phyloP scores from a whole-genome alignment of 495 filamentous ascomycete genomes.

The Penicillium steckii region DNA sequence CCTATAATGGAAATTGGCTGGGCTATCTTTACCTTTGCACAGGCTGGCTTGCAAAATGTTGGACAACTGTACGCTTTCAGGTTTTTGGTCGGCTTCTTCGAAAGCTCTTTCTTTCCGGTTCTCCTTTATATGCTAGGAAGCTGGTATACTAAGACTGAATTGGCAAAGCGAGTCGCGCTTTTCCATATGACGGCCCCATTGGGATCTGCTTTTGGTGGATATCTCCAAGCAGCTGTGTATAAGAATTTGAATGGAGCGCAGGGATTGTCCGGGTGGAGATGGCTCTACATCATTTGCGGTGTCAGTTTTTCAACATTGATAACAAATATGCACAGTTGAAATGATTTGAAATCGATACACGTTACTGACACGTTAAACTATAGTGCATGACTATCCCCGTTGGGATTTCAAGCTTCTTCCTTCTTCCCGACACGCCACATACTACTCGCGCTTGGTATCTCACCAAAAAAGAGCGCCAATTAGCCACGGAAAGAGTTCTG shows the following conservation, averaged over 20 bases:
- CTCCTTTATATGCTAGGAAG: constrained; percentile 16
- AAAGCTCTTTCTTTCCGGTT: constrained; percentile 16
- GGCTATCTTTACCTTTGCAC: constrained; percentile 39
- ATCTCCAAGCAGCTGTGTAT: constrained; percentile 21
- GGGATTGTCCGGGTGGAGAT: constrained; percentile 21
- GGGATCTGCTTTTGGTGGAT: constrained; percentile 19
- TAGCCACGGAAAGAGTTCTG: constrained; percentile 21
- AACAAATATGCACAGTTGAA: too few relatives aligned
- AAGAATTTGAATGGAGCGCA: constrained; percentile 17
- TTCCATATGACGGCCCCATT: constrained; percentile 18
- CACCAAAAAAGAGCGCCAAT: constrained; percentile 16
- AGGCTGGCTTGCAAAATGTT: constrained; percentile 16
- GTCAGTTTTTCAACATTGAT: constrained; percentile 1
- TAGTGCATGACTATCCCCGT: constrained; percentile 23
- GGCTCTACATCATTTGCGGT: constrained; percentile 22
- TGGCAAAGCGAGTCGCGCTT: constrained; percentile 18
- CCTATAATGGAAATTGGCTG: constrained; percentile 41
- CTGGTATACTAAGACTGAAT: constrained; percentile 22
- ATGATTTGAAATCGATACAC: too few relatives aligned
- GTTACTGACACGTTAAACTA: too few relatives aligned
- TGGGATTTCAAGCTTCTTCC: constrained; percentile 10
- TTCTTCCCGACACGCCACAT: constrained; percentile 16
- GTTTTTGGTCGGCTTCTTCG: constrained; percentile 20
- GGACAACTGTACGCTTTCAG: constrained; percentile 18
- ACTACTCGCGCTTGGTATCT: constrained; percentile 21